These are phyloP conservation scores for Metschnikowia drakensbergensis DNA, from an alignment of 805 yeast species.

Conservation along the genomic window DNA sequence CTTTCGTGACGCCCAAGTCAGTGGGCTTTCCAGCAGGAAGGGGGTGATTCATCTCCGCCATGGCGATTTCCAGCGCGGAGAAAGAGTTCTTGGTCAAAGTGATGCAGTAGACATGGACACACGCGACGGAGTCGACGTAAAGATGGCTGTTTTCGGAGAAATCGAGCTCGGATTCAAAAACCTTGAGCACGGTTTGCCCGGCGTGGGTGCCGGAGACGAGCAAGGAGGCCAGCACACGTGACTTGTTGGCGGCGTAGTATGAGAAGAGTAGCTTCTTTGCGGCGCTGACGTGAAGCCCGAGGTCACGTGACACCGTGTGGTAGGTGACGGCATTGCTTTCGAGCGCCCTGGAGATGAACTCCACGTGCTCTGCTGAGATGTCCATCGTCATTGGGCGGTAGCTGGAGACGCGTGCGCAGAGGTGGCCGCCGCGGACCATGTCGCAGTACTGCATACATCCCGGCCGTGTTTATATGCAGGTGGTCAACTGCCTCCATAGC, in stretches of 20 bases:
- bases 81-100: slow-evolving; percentile 17
- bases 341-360: slow-evolving; percentile 24
- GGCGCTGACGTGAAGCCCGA: slow-evolving; percentile 33
- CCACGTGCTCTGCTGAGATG: slow-evolving; percentile 25
- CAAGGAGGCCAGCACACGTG: slow-evolving; percentile 38
- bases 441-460: no score
- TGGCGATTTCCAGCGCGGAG: slow-evolving; percentile 13
- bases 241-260: slow-evolving; percentile 34
- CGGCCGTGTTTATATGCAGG: no score
- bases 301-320: slow-evolving; percentile 37
- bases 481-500: no score
- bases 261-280: slow-evolving; percentile 39
- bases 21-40: background rate
- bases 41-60: slow-evolving; percentile 17
- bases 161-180: slow-evolving; percentile 22
- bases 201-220: slow-evolving; percentile 36
- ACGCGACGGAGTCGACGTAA: slow-evolving; percentile 26
- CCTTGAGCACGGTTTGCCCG: slow-evolving; percentile 18
- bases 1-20: slow-evolving; percentile 30
- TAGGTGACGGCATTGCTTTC: slow-evolving; percentile 32
- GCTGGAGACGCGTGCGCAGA: background rate
- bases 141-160: slow-evolving; percentile 21
- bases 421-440: no score
- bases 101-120: slow-evolving; percentile 41
- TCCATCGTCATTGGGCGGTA: slow-evolving; percentile 26